Base-by-base conservation (phyloP, 179 eudicot genomes). In the Amaranthus tricolor region DNA sequence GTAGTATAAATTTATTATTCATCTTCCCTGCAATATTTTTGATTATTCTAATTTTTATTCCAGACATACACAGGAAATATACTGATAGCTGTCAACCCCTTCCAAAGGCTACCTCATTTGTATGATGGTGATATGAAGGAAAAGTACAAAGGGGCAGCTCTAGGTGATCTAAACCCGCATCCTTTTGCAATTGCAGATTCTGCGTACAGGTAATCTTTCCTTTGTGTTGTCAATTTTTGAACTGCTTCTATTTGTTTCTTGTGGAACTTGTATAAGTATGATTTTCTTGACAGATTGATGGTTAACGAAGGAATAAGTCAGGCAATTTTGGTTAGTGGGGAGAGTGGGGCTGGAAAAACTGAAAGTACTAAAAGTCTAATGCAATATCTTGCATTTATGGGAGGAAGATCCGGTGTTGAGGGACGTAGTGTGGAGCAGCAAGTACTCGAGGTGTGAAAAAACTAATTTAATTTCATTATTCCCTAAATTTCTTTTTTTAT, bases 271-370 rank as follows among this genome's bases (percentile, higher is more conserved):
- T 31, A 31, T 68, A 69, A 70, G 71, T 20, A 65, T 21, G 55
- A 57, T 80, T 77, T 73, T 59, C 50, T 68, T 57, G 83, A 81
- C 91, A 94, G 98, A 84, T 85, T 90, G 78, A 92, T 94, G 97
- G 76, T 89, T 55, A 84, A 87, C 78, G 96, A 92, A 77, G 91
- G 91, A 75, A 81, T 89, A 80, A 94, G 96, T 83, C 98, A 94
- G 77, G 64, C 98, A 57, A 90, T 94, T 74, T 84, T 94, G 86
- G 98, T 94, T 51, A 94, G 98, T 82, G 98, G 98, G 65, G 98
- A 94, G 85, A 94, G 98, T 83, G 98, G 98, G 71, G 96, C 98
- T 71, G 98, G 98, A 69, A 94, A 94, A 84, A 94, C 98, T 31
- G 98, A 94, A 81, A 86, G 90, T 84, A 94, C 98, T 62, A 94